These are phyloP conservation scores for Marsdenia floribunda DNA, from an alignment of 257 asterid genomes.

Conservation along the genomic window DNA sequence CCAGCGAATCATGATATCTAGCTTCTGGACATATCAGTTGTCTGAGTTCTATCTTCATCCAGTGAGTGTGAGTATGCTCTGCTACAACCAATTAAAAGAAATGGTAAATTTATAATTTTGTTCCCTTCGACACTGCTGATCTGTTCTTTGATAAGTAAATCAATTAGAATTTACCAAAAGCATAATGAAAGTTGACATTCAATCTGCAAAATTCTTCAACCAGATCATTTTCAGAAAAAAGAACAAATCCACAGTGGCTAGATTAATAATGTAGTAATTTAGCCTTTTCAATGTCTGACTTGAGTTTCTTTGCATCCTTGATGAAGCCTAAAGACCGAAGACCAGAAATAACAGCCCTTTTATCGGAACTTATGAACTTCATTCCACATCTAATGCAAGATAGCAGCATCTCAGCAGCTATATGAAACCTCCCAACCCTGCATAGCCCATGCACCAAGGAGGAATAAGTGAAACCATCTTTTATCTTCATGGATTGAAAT, in stretches of 20 bases:
- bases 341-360: constrained; percentile 50
- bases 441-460: constrained; percentile 71
- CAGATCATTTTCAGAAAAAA: neutral
- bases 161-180: neutral
- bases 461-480: constrained; percentile 76
- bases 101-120: neutral
- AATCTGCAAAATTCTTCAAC: neutral
- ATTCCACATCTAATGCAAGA: constrained; percentile 53
- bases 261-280: constrained; percentile 30
- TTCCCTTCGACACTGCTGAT: neutral
- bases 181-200: neutral
- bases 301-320: constrained; percentile 34
- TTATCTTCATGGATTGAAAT: constrained; percentile 48
- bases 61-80: neutral
- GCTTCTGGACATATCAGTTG: neutral
- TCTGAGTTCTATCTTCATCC: neutral
- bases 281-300: constrained; percentile 41
- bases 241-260: neutral
- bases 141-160: neutral
- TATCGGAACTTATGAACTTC: constrained; percentile 47
- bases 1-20: neutral
- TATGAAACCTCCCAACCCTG: constrained; percentile 48
- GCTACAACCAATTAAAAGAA: neutral
- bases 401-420: constrained; percentile 61
- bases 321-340: constrained; percentile 36